These are phyloP conservation scores for Acorus gramineus DNA, from an alignment of 106 monocot species.

Conservation along the genomic window DNA sequence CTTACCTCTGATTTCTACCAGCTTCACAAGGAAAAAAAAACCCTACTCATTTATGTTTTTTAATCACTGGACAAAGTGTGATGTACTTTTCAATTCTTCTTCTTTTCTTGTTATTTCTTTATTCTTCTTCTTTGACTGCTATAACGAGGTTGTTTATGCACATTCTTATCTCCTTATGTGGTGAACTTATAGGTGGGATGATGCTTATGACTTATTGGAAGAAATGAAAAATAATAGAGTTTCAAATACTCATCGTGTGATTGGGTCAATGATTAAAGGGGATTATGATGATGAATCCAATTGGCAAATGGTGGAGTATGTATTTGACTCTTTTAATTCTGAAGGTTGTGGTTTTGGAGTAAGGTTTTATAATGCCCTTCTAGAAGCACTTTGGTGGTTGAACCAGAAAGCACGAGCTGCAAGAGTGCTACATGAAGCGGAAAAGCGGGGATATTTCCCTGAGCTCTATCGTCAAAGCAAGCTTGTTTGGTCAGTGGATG, in stretches of 20 bases:
- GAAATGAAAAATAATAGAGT: slow-evolving; percentile 70
- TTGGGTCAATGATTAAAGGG: slow-evolving; percentile 79
- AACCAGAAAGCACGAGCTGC: slow-evolving; percentile 70
- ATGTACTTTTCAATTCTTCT: too few relatives aligned
- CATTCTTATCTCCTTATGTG: too few relatives aligned
- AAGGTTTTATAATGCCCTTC: slow-evolving; percentile 72
- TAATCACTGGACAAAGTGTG: too few relatives aligned
- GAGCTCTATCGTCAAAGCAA: slow-evolving; percentile 70
- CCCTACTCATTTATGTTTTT: too few relatives aligned
- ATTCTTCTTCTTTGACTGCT: too few relatives aligned
- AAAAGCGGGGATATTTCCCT: slow-evolving; percentile 58
- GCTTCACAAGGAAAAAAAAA: too few relatives aligned
- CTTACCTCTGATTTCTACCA: too few relatives aligned
- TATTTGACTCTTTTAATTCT: slow-evolving; percentile 65
- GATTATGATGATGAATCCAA: slow-evolving; percentile 92
- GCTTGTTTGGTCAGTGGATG: slow-evolving; percentile 92
- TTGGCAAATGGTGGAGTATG: slow-evolving; percentile 99
- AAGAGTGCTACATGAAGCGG: slow-evolving; percentile 57
- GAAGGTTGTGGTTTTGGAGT: slow-evolving; percentile 74
- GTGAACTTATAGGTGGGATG: slow-evolving; percentile 60
- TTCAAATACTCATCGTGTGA: slow-evolving; percentile 76
- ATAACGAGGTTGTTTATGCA: too few relatives aligned
- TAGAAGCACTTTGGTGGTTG: slow-evolving; percentile 94
- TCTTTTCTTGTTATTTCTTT: too few relatives aligned
- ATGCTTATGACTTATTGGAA: slow-evolving; percentile 56